Evolutionary conservation across 257 asterid species (phyloP).

Genomic region (Primulina eburnea): DNA sequence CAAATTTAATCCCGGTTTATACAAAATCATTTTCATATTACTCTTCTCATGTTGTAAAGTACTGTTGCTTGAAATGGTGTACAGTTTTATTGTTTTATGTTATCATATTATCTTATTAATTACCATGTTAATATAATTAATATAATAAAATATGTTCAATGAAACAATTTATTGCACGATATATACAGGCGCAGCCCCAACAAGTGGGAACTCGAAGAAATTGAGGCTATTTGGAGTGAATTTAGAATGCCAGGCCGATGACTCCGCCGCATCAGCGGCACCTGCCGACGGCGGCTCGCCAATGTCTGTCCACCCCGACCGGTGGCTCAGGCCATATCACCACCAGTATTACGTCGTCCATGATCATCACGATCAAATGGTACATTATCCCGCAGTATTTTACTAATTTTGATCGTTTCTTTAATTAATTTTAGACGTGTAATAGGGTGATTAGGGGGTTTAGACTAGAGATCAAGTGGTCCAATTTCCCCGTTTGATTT

Average conservation of each 20-base stretch:
- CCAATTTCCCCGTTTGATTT: too few relatives aligned
- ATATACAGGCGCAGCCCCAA: not conserved
- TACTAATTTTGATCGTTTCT: not conserved
- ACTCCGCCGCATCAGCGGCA: conserved; percentile 38
- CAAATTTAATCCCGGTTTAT: too few relatives aligned
- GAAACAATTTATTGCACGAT: conserved; percentile 28
- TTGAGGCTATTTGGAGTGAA: conserved; percentile 89
- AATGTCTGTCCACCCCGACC: conserved; percentile 39
- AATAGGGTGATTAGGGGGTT: too few relatives aligned
- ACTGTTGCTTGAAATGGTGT: too few relatives aligned
- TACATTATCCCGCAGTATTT: conserved; percentile 26
- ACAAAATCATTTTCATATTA: too few relatives aligned
- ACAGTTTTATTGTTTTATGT: too few relatives aligned
- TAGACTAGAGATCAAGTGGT: too few relatives aligned
- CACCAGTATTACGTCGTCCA: conserved; percentile 29
- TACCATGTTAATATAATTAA: too few relatives aligned
- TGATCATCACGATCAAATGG: conserved; percentile 56
- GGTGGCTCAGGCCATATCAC: conserved; percentile 25
- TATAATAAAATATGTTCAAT: too few relatives aligned
- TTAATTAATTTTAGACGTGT: not conserved
- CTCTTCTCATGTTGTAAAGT: too few relatives aligned
- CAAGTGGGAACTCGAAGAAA: conserved; percentile 56
- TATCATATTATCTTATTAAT: too few relatives aligned
- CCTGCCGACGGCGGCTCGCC: conserved; percentile 35
- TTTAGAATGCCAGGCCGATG: conserved; percentile 62